Evolutionary conservation across 768 basidiomycete genomes (phyloP).

Genomic region (Termitomyces sp.): DNA sequence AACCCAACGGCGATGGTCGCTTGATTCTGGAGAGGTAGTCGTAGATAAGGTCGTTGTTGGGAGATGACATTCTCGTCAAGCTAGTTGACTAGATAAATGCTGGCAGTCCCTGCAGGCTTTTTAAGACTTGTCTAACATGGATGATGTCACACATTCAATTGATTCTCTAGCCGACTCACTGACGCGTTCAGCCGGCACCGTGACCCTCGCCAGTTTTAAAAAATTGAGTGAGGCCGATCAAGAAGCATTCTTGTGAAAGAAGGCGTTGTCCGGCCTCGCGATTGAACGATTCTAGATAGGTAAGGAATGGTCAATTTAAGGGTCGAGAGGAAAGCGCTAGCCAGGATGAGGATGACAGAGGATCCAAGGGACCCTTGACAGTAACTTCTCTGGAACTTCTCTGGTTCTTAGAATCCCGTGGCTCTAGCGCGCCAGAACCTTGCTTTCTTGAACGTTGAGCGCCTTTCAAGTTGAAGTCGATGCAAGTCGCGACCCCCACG

Average conservation of each 20-base stretch:
- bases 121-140: conserved; percentile 5
- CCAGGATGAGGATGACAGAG: background rate
- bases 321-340: background rate
- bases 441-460: background rate
- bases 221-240: too few relatives aligned
- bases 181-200: background rate
- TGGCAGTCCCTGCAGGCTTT: background rate
- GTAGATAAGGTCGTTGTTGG: background rate
- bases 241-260: background rate
- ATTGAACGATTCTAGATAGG: background rate
- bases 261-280: background rate
- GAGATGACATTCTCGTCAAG: background rate
- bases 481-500: background rate
- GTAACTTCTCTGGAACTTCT: background rate
- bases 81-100: background rate
- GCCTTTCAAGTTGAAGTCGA: background rate
- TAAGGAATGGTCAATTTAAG: background rate
- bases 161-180: background rate
- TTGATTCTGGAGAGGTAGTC: conserved; percentile 13
- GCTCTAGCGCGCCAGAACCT: too few relatives aligned
- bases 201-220: too few relatives aligned
- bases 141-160: conserved; percentile 2
- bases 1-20: conserved; percentile 10
- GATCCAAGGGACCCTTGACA: background rate
- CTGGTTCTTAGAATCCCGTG: background rate